phyloP scores from a whole-genome alignment of 2,329 filamentous ascomycete species.

The Cladorrhinum sp. region DNA sequence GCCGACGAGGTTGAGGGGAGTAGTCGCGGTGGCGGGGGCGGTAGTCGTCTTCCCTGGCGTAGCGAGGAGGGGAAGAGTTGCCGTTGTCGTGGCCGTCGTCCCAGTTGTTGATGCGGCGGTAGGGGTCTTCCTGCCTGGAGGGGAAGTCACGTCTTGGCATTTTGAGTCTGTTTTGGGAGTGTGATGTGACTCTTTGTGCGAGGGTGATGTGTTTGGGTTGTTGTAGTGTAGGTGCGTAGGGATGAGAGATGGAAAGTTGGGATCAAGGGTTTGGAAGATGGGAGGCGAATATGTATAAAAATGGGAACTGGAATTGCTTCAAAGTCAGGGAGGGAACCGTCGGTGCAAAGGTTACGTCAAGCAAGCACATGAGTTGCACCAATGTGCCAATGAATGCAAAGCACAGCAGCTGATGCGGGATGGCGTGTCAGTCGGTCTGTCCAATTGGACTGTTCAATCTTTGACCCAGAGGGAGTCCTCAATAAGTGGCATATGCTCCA shows the following conservation, averaged over 20 bases:
- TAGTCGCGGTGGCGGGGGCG: background rate
- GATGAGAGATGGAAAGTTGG: background rate
- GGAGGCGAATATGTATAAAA: background rate
- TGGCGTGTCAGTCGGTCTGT: too few species aligned
- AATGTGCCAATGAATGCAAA: too few species aligned
- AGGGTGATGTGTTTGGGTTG: background rate
- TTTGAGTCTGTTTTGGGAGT: background rate
- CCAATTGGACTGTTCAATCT: too few species aligned
- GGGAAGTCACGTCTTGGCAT: slow-evolving; percentile 5
- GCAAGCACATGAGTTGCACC: too few species aligned
- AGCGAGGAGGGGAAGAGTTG: background rate
- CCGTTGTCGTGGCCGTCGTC: slow-evolving; percentile 17
- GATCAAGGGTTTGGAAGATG: background rate
- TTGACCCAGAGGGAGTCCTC: too few species aligned
- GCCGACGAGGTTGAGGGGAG: too few species aligned
- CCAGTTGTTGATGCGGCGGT: slow-evolving; percentile 20
- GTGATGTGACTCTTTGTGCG: background rate
- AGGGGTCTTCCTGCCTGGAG: slow-evolving; percentile 12
- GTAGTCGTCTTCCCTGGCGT: background rate
- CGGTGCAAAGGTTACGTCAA: background rate
- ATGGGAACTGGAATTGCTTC: background rate
- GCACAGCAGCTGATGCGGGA: too few species aligned
- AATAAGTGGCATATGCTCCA: too few species aligned
- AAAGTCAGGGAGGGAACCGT: background rate
- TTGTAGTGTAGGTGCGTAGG: background rate